A percentile compares a stretch with the other conserved stretches of the same genome.
phyloP scores from a whole-genome alignment of 768 basidiomycete genomes.

The Mycena galopus region DNA sequence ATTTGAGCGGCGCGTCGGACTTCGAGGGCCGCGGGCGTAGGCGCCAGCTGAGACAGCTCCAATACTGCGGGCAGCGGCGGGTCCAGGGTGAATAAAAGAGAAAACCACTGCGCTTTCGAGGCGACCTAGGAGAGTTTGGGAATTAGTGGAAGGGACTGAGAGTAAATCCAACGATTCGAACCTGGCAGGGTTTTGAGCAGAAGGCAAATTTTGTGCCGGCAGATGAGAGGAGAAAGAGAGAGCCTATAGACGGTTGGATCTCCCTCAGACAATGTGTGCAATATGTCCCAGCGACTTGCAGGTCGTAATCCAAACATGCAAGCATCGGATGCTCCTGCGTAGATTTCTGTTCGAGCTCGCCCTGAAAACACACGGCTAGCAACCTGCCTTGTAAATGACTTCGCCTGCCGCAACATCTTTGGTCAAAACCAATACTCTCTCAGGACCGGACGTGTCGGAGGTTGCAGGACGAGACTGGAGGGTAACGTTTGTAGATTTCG shows the following conservation, averaged over 20 bases:
- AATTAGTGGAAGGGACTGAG: slow-evolving; percentile 38
- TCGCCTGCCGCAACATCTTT: slow-evolving; percentile 81
- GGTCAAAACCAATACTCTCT: slow-evolving; percentile 70
- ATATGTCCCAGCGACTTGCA: slow-evolving; percentile 75
- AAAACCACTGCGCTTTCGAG: slow-evolving; percentile 71
- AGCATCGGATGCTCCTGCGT: slow-evolving; percentile 82
- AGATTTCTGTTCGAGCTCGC: slow-evolving; percentile 3
- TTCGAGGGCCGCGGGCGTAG: slow-evolving; percentile 50
- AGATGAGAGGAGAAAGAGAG: slow-evolving; percentile 54
- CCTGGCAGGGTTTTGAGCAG: slow-evolving; percentile 80
- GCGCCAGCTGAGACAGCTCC: slow-evolving; percentile 48
- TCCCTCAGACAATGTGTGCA: slow-evolving; percentile 81
- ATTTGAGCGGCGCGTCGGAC: slow-evolving; percentile 71
- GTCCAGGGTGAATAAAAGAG: slow-evolving; percentile 79
- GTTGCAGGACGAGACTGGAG: slow-evolving; percentile 56
- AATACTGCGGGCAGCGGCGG: slow-evolving; percentile 62
- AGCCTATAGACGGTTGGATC: slow-evolving; percentile 60
- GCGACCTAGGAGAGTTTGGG: slow-evolving; percentile 71
- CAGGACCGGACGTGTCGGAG: slow-evolving; percentile 47
- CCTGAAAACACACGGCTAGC: not conserved
- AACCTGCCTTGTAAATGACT: slow-evolving; percentile 78
- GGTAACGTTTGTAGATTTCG: slow-evolving; percentile 76
- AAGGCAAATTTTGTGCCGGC: slow-evolving; percentile 73
- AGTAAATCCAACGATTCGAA: slow-evolving; percentile 54
- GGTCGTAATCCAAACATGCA: slow-evolving; percentile 77